phyloP scores from a whole-genome alignment of 1,139 yeast species.

The Hyphopichia burtonii region DNA sequence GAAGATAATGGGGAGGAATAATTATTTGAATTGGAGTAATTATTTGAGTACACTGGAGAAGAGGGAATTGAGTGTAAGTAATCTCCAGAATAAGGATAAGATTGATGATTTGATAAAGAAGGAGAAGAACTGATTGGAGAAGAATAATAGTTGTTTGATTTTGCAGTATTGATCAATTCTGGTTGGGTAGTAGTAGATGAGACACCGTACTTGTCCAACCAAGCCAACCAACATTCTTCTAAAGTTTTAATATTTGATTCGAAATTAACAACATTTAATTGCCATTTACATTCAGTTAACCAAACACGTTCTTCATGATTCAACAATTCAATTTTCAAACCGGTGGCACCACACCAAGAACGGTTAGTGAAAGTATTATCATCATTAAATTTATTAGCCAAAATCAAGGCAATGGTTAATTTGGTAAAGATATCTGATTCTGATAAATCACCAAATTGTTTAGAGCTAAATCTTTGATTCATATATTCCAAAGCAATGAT shows the following conservation, averaged over 20 bases:
- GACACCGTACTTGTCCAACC: constrained; percentile 38
- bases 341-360: constrained; percentile 96
- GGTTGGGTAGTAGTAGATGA: too few species aligned
- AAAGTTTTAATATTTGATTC: constrained; percentile 41
- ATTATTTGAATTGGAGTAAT: constrained; percentile 8
- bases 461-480: constrained; percentile 41
- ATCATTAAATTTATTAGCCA: constrained; percentile 93
- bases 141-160: too few species aligned
- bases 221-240: constrained; percentile 49
- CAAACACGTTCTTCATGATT: constrained; percentile 73
- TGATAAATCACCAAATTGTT: constrained; percentile 23
- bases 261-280: constrained; percentile 44
- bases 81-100: neutral
- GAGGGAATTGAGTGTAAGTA: constrained; percentile 18
- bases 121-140: constrained; percentile 7
- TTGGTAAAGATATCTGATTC: constrained; percentile 56
- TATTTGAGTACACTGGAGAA: constrained; percentile 21
- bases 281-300: constrained; percentile 56
- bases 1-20: constrained; percentile 15
- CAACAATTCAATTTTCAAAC: constrained; percentile 58
- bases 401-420: constrained; percentile 67
- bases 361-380: constrained; percentile 94
- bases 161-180: too few species aligned
- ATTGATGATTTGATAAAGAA: neutral
- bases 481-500: constrained; percentile 77